A percentile compares a stretch with the other conserved stretches of the same genome.
phyloP scores from a whole-genome alignment of 352 stramenopile genomes.

The Pythium oligandrum region DNA sequence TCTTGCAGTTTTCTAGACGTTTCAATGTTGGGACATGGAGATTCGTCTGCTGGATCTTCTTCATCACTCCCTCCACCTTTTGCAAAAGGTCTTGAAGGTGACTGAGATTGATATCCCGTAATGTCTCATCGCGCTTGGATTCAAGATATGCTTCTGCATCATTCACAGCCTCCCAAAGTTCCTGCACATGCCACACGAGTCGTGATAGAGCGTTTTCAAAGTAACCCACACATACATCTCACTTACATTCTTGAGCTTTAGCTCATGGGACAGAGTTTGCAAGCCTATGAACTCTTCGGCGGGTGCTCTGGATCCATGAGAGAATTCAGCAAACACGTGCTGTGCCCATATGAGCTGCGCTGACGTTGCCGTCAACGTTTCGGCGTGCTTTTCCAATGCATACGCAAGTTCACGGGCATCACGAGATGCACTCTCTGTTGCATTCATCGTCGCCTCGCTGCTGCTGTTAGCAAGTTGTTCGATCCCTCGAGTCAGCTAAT shows the following conservation, averaged over 20 bases:
- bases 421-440: slow-evolving; percentile 25
- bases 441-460: slow-evolving; percentile 27
- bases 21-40: slow-evolving; percentile 23
- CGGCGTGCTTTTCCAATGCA: slow-evolving; percentile 25
- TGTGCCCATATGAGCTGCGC: slow-evolving; percentile 28
- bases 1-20: slow-evolving; percentile 33
- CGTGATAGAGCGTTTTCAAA: background rate
- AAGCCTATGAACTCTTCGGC: slow-evolving; percentile 38
- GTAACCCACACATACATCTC: no score
- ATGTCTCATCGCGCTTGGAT: slow-evolving; percentile 25
- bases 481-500: slow-evolving; percentile 9
- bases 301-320: slow-evolving; percentile 19
- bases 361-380: slow-evolving; percentile 22
- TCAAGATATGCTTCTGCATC: slow-evolving; percentile 40
- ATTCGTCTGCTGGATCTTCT: slow-evolving; percentile 13
- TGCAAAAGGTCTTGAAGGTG: slow-evolving; percentile 27
- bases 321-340: slow-evolving; percentile 33
- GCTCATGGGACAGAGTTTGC: slow-evolving; percentile 22
- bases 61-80: slow-evolving; percentile 19
- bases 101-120: slow-evolving; percentile 38
- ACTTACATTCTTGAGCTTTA: slow-evolving; percentile 43
- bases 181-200: slow-evolving; percentile 7
- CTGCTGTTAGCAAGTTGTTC: slow-evolving; percentile 23
- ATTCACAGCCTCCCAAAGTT: slow-evolving; percentile 55
- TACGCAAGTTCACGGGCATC: slow-evolving; percentile 22